phyloP scores from a whole-genome alignment of 352 stramenopile species.

The Pythium volutum region DNA sequence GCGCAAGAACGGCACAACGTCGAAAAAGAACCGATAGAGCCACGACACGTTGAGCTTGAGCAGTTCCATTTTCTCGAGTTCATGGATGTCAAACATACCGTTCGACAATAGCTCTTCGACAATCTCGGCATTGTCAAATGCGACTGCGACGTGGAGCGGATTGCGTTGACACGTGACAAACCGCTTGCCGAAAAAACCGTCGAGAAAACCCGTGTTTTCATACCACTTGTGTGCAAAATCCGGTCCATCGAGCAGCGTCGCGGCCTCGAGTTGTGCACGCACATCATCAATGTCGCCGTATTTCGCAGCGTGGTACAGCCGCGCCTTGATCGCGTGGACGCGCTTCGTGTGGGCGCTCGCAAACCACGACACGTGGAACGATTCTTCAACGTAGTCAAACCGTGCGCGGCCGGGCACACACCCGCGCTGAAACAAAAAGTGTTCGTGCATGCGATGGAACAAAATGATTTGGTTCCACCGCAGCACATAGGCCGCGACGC shows the following conservation, averaged over 20 bases:
- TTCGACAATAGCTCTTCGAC: constrained; percentile 59
- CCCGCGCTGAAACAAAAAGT: constrained; percentile 71
- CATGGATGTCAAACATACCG: constrained; percentile 63
- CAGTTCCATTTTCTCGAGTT: constrained; percentile 73
- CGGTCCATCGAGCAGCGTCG: constrained; percentile 48
- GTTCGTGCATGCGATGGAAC: constrained; percentile 76
- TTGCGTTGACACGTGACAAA: constrained; percentile 57
- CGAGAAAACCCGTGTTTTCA: constrained; percentile 26
- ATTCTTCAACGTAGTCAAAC: constrained; percentile 65
- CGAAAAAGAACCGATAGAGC: constrained; percentile 67
- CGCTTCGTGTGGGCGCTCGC: constrained; percentile 37
- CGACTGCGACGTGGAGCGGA: constrained; percentile 68
- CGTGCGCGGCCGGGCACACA: constrained; percentile 52
- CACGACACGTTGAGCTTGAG: constrained; percentile 62
- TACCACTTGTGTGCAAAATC: constrained; percentile 75
- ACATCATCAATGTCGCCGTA: constrained; percentile 57
- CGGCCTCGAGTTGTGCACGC: constrained; percentile 38
- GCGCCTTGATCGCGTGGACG: constrained; percentile 45
- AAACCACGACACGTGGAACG: constrained; percentile 42
- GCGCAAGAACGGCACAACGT: constrained; percentile 53
- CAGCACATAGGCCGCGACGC: constrained; percentile 52
- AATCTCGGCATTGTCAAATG: constrained; percentile 66
- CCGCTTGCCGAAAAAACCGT: constrained; percentile 17
- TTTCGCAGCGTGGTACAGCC: constrained; percentile 64
- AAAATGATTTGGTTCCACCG: constrained; percentile 79